These are phyloP conservation scores for Clavispora vitiphila DNA, from an alignment of 805 yeast genomes.

Conservation along the genomic window DNA sequence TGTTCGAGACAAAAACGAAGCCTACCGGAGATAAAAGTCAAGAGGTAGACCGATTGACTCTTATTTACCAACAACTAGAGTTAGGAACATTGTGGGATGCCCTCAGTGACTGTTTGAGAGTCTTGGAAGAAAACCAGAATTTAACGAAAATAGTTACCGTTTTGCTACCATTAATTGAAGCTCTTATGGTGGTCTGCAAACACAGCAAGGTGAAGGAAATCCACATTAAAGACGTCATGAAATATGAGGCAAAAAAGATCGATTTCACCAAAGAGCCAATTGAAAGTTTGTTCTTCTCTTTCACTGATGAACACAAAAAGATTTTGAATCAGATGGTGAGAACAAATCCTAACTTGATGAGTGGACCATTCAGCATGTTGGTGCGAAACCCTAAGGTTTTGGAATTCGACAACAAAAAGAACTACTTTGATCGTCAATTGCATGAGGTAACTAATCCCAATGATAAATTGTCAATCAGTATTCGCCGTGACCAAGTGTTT, in stretches of 20 bases:
- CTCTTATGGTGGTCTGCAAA: conserved; percentile 94
- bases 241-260: conserved; percentile 56
- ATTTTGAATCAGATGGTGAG: conserved; percentile 88
- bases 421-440: conserved; percentile 72
- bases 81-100: conserved; percentile 84
- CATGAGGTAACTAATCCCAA: conserved; percentile 45
- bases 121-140: conserved; percentile 54
- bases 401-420: conserved; percentile 91
- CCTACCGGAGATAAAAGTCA: conserved; percentile 8
- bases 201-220: conserved; percentile 63
- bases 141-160: conserved; percentile 63
- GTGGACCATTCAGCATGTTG: conserved; percentile 89
- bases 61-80: conserved; percentile 60
- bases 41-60: conserved; percentile 40
- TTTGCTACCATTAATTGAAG: conserved; percentile 80
- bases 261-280: conserved; percentile 73
- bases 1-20: conserved; percentile 48
- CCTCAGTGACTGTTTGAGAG: conserved; percentile 63
- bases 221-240: conserved; percentile 48
- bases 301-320: conserved; percentile 84
- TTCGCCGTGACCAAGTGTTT: conserved; percentile 87
- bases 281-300: conserved; percentile 74
- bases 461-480: conserved; percentile 54
- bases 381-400: conserved; percentile 83
- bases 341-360: conserved; percentile 85